Conservation (phyloP, 2,329 filamentous ascomycete genomes). For the Neofusicoccum cordaticola region DNA sequence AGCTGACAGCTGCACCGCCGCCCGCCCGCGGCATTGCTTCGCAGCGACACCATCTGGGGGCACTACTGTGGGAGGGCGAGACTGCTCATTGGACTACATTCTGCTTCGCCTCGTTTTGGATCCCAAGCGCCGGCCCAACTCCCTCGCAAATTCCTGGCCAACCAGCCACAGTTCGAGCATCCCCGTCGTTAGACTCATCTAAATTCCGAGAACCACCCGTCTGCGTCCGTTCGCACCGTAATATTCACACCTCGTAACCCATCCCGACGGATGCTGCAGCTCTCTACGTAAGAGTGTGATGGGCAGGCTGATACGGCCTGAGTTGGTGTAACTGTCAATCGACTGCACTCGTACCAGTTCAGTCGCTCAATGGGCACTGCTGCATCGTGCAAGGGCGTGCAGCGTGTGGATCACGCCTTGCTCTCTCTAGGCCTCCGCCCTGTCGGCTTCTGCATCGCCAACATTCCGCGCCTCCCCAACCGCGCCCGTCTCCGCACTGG, state of each 20-base stretch:
- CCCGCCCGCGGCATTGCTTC: not conserved
- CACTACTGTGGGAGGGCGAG: no score
- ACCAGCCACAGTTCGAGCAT: not conserved
- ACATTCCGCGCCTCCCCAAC: not conserved
- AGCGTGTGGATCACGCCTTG: not conserved
- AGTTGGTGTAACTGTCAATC: not conserved
- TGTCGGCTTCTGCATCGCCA: constrained; percentile 6
- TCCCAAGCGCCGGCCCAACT: not conserved
- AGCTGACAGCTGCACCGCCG: not conserved
- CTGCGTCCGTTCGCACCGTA: not conserved
- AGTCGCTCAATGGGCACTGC: not conserved
- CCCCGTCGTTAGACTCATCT: not conserved
- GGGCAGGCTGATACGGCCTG: no score
- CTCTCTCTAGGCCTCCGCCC: not conserved
- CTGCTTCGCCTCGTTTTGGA: constrained; percentile 1
- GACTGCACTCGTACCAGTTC: not conserved
- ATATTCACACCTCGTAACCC: not conserved
- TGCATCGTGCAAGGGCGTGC: not conserved
- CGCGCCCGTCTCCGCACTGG: constrained; percentile 2
- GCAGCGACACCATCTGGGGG: not conserved
- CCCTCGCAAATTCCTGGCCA: constrained; percentile 5
- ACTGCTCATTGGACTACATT: not conserved
- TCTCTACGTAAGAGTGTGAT: no score
- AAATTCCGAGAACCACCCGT: constrained; percentile 2
- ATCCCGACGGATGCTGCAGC: no score